Conservation (phyloP, 192 early-diverging fungal species). For the Gryganskiella cystojenkinii region DNA sequence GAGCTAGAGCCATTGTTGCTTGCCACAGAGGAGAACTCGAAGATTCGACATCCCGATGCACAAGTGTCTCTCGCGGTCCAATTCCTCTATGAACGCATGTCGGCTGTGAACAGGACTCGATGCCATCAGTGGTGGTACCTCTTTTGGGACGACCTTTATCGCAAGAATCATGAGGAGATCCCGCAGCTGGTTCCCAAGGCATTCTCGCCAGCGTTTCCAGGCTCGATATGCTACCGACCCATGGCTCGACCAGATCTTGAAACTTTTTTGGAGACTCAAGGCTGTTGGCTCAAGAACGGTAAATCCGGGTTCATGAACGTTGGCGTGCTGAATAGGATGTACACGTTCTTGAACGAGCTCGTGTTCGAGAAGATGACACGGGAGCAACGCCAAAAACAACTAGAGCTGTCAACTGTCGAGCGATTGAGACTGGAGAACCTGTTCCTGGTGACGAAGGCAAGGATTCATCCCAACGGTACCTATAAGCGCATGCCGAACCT, state of each 20-base stretch:
- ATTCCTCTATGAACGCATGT: constrained; percentile 57
- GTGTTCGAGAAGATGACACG: constrained; percentile 50
- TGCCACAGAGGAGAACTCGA: constrained; percentile 48
- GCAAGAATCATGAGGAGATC: constrained; percentile 64
- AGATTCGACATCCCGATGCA: constrained; percentile 26
- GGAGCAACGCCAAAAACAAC: constrained; percentile 31
- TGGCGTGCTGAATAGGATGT: constrained; percentile 71
- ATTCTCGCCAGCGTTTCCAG: constrained; percentile 73
- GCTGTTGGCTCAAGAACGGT: constrained; percentile 54
- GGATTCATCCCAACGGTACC: constrained; percentile 30
- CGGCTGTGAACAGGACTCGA: constrained; percentile 40
- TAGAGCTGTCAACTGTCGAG: constrained; percentile 42
- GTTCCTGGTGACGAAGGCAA: constrained; percentile 50
- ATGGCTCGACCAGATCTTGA: constrained; percentile 64
- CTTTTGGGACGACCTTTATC: constrained; percentile 76
- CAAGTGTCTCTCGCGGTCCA: constrained; percentile 31
- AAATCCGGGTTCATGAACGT: constrained; percentile 67
- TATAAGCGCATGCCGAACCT: constrained; percentile 30
- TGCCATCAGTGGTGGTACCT: constrained; percentile 72
- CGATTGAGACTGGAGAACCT: constrained; percentile 31
- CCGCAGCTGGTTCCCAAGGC: constrained; percentile 57
- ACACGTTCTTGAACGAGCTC: constrained; percentile 64
- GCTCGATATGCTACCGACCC: constrained; percentile 68
- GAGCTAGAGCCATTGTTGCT: constrained; percentile 43
- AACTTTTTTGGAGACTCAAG: constrained; percentile 58